Base-by-base conservation (phyloP, 306 rosid species). In the Vigna trinervia region DNA sequence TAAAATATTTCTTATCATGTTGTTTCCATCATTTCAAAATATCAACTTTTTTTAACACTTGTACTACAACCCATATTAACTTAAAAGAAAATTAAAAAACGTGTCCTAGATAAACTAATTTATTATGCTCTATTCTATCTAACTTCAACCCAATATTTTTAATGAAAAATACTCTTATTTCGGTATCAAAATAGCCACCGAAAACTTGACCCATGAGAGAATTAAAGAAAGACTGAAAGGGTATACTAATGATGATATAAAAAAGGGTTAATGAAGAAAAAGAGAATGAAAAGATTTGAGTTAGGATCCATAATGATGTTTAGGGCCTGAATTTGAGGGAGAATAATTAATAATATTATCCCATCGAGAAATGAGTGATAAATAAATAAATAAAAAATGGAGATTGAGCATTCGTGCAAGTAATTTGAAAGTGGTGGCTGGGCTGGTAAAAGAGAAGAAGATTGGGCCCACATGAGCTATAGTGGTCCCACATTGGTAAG, bases 341-440 rank as follows among this genome's bases (percentile, higher is more conserved):
- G 83, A 23, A 13, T 65, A 39, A 19, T 54, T 22, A 48, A 10
- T 5, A 83, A 66, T 22, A 32, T 73, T 80, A 80, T 73, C 74
- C 12, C 28, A 34, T 14, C 17, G 41, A 26, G 0, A 41, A 17
- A 74, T 4, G 4, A 45, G 59, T 23, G 12, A 23, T 11, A 48
- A 56, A 15, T 22, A 41, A 0, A 62, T 7, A 13, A 14, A 50
- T 9, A 8, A 0, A 32, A 8, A 48, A 3, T 51, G 47, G 78
- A 73, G 76, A 41, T 47, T 46, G 81, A 86, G 22, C 83, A 85
- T 77, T 71, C 83, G 88, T 78, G 87, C 82, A 82, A 80, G 88
- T 71, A 46, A 73, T 74, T 54, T 17, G 64, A 62, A 73, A 26
- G 28, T 26, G 28, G 28, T 26, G 28, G 28, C 28, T 63, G 84